Base-by-base conservation (phyloP, 1,139 yeast species). In the Lodderomyces pseudojiufengensis region DNA sequence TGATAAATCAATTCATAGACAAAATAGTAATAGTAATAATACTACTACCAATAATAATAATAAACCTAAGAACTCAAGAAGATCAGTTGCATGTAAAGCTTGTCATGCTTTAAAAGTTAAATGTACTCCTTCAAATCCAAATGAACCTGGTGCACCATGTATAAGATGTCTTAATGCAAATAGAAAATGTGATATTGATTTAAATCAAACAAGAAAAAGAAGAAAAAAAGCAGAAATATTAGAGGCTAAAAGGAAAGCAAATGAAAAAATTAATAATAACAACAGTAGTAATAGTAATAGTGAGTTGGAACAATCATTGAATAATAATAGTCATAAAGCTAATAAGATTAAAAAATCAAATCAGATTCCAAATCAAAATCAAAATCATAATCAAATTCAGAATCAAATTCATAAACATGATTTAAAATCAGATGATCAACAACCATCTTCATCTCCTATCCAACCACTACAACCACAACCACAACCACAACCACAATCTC, bases 91-190 rank as follows among this genome's bases (percentile, higher is more conserved):
- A 1, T 87, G 96, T 56, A 81, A 80, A 38, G 73, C 81, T 37
- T 87, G 96, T 54, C 95, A 87, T 50, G 57, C 84, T 1, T 66
- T 86, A 35, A 87, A 87, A 51, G 95, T 86, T 24, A 80, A 82
- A 46, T 87, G 96, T 55, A 78, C 83, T 9, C 94, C 95, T 1
- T 67, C 82, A 1, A 83, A 84, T 52, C 67, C 73, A 0, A 47
- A 60, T 10, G 70, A 76, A 43, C 82, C 81, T 4, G 54, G 66
- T 2, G 75, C 79, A n/a, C 78, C 92, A 0, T 88, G 97, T 58
- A 61, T 73, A 7, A 68, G 96, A 33, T 88, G 97, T 54, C 46
- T 74, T 24, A 84, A 79, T 52, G 70, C 84, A 18, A 70, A 73
- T 29, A 66, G 80, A 40, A 60, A 58, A 24, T 88, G 97, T 60